These are phyloP conservation scores for Extremus antarcticus DNA, from an alignment of 495 filamentous ascomycete species.

Conservation along the genomic window DNA sequence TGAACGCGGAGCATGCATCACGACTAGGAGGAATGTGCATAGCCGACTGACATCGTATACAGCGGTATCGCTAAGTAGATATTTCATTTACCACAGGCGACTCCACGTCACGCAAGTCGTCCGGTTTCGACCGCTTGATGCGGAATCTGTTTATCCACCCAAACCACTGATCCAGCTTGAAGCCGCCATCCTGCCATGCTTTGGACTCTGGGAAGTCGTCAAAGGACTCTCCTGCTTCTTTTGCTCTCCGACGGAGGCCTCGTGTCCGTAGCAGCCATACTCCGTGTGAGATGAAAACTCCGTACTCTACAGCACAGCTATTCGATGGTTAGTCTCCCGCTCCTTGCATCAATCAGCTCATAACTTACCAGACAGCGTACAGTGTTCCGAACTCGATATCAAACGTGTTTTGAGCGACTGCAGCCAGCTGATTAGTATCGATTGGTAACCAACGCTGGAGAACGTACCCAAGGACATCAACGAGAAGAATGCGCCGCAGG, in stretches of 20 bases:
- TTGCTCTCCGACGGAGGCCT: neutral
- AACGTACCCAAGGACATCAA: conserved; percentile 55
- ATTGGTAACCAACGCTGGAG: neutral
- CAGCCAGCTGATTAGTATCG: neutral
- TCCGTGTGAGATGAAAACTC: neutral
- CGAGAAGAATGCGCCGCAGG: conserved; percentile 61
- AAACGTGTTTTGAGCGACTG: conserved; percentile 59
- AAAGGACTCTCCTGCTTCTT: neutral
- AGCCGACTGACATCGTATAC: neutral
- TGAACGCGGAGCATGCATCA: no score
- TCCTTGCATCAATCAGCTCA: neutral
- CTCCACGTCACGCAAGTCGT: neutral
- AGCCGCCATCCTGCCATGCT: neutral
- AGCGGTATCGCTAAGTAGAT: neutral
- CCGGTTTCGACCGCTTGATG: neutral
- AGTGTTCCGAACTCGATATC: conserved; percentile 58
- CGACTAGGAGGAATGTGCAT: neutral
- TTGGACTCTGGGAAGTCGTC: neutral
- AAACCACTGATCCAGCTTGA: neutral
- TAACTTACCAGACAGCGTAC: conserved; percentile 53
- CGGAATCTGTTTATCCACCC: neutral
- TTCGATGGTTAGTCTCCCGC: neutral
- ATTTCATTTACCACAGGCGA: neutral
- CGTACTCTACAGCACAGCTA: neutral
- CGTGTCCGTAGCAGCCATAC: neutral